Evolutionary conservation across 352 stramenopile genomes (phyloP), one percentile per base, ranked within the genome.

Genomic region (Blastocystis sp.): DNA sequence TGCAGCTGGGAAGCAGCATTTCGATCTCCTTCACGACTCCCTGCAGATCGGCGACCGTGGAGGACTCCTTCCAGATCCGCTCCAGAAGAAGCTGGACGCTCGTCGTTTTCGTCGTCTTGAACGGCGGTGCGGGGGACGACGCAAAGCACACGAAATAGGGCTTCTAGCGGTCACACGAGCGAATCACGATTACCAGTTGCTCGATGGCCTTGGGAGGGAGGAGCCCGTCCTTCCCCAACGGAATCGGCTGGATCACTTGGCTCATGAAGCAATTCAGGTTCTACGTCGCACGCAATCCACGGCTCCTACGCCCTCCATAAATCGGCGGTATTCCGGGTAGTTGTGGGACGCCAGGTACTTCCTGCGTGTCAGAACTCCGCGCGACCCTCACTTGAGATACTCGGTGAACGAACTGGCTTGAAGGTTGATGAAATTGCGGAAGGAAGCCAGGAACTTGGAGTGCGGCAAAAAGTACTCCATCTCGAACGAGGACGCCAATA

Each of bases 401-500:
- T 21, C n/a, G 55, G 4, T 13, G 45, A 85, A 41, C 0, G 19
- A 51, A 35, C 70, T 50, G 21, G 51, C 26, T 69, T 85, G 61
- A 29, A 12, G 24, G 60, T 29, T 55, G 10, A 85, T 33, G 45
- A 85, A 69, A n/a, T 67, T 39, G 24, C 45, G 19, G 33, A 31
- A 41, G 29, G 51, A 33, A 21, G 16, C 29, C 24, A 85, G 41
- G 37, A 85, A 60, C 12, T 13, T 51, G 10, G 50, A 67, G 2
- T 67, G n/a, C 29, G 51, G 41, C 4, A 85, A 35, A 24, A 70
- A 69, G 2, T 33, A 45, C 29, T 85, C 74, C 16, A 85, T 9
- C 35, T 85, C 74, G 21, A 85, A 85, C 2, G 74, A 85, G 45
- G n/a, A 85, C 1, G 74, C 41, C 31, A 67, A 29, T 3, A 69